phyloP scores from a whole-genome alignment of 2,329 filamentous ascomycete species.

The Plectosphaerella plurivora region DNA sequence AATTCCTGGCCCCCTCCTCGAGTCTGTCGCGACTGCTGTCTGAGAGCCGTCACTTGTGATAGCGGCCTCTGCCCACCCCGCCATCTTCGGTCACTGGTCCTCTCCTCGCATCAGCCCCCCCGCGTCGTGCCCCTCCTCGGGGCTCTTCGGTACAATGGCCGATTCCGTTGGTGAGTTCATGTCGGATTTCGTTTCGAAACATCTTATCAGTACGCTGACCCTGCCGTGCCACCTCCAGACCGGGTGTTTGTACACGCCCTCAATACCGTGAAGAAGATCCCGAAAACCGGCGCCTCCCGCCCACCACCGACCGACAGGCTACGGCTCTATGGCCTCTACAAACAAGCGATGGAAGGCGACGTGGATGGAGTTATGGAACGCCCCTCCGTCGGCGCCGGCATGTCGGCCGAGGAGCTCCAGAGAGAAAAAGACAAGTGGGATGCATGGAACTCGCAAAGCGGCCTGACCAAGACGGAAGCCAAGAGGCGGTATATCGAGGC shows the following conservation, averaged over 20 bases:
- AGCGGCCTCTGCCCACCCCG: background rate
- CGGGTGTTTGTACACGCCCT: constrained; percentile 98
- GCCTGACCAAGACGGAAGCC: constrained; percentile 81
- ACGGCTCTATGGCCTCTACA: constrained; percentile 95
- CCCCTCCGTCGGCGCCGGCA: constrained; percentile 50
- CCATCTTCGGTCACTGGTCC: background rate
- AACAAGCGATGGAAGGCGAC: constrained; percentile 98
- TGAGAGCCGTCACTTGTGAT: background rate
- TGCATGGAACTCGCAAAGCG: constrained; percentile 87
- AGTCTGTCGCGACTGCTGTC: background rate
- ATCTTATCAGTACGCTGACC: background rate
- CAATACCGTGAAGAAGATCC: constrained; percentile 97
- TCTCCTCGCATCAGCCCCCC: background rate
- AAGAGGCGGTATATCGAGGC: constrained; percentile 93
- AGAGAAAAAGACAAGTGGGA: constrained; percentile 75
- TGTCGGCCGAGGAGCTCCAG: constrained; percentile 48
- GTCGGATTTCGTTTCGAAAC: background rate
- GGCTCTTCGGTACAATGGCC: constrained; percentile 21
- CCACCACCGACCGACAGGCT: constrained; percentile 82
- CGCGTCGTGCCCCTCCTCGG: background rate
- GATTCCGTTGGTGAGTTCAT: constrained; percentile 31
- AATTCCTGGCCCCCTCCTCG: background rate
- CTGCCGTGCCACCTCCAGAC: constrained; percentile 49
- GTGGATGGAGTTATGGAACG: constrained; percentile 91
- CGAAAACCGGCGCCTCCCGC: constrained; percentile 83